Evolutionary conservation across 1,284 basidiomycete species (phyloP), one percentile per base, ranked within the genome.

Genomic region (Irpex rosettiformis): DNA sequence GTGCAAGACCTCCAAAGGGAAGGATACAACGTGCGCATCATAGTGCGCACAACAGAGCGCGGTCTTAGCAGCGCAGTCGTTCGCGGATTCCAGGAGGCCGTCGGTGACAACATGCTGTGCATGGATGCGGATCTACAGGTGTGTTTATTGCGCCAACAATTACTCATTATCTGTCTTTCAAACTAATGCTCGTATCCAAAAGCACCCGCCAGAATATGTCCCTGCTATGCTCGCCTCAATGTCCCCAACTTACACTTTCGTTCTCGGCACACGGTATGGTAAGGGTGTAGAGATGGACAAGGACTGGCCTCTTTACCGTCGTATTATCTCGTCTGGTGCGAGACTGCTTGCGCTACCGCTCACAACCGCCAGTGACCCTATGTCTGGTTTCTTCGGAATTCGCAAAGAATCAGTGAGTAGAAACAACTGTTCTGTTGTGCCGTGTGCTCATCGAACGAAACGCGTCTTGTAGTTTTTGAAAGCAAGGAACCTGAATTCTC

Each of bases 361-460:
- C 37, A 77, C 76, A 1, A 63, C 67, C 55, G 76, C 75, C 1
- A 73, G 71, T 62, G 77, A 79, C 61, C 77, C 77, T 13, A 79
- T 79, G 76, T 71, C 72, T 2, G 78, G 77, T 3, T 79, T 79
- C 71, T 78, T 79, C 59, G 78, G 74, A 25, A 71, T 79, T 55
- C 67, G 70, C 24, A 76, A 73, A 59, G 72, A 74, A 51, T 65
- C 72, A 10, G 75, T 76, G 43, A 33, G 75, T 69, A n/a, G 6
- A 13, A 33, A 43, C n/a, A 43, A 43, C 42, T 16, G 7, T 8
- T 8, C 42, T 21, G 5, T 6, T 33, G 11, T 11, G 5, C 30
- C 30, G 6, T 6, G 30, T 6, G 22, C 10, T 28, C 27, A 5
- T 7, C 47, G 16, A 24, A 1, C 56, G 54, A 18, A 59, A 28